Evolutionary conservation across 2,329 filamentous ascomycete genomes (phyloP).

Genomic region (Botrytis galanthina): DNA sequence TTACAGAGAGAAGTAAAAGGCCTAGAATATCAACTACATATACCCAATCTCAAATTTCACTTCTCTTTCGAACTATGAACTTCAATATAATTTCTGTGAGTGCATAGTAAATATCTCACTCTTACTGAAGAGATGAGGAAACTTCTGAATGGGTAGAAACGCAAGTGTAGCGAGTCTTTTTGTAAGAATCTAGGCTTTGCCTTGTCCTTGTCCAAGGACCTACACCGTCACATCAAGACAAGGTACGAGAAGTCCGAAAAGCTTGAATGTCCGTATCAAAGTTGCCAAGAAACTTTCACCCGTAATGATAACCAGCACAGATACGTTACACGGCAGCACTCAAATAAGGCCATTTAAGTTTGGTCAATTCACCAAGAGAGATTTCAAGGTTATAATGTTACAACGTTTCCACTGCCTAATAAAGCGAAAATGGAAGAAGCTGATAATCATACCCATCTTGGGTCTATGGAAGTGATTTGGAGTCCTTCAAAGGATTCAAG

Average conservation of each 20-base stretch:
- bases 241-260: not conserved
- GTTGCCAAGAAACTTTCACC: not conserved
- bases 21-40: too few relatives aligned
- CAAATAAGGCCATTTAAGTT: not conserved
- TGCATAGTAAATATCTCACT: too few relatives aligned
- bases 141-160: too few relatives aligned
- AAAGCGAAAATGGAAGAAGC: not conserved
- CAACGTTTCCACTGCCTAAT: not conserved
- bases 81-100: too few relatives aligned
- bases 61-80: too few relatives aligned
- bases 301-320: not conserved
- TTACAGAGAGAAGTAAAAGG: too few relatives aligned
- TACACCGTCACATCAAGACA: not conserved
- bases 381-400: not conserved
- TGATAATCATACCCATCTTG: not conserved
- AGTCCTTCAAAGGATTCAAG: not conserved
- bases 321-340: not conserved
- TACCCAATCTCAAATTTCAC: too few relatives aligned
- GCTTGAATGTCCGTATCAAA: not conserved
- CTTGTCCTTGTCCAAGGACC: not conserved
- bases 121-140: too few relatives aligned
- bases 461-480: not conserved
- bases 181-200: not conserved
- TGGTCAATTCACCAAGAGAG: not conserved
- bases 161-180: not conserved